Evolutionary conservation across 2,329 filamentous ascomycete genomes (phyloP).

Genomic region (Botrytis medusae): DNA sequence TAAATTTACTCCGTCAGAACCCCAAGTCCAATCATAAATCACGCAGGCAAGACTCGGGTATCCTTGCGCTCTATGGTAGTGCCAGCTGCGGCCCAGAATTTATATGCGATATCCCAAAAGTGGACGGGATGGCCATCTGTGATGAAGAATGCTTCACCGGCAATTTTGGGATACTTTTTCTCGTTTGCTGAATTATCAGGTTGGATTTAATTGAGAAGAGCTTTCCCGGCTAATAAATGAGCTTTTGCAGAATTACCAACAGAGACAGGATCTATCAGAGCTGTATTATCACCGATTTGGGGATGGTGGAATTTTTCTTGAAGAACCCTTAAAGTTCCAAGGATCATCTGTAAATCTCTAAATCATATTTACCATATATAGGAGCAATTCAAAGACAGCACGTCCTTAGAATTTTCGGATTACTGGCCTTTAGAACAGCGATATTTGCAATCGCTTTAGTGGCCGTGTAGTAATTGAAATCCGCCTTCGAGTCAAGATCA

Average conservation of each 20-base stretch:
- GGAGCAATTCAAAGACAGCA: not conserved
- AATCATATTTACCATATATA: not conserved
- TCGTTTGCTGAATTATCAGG: not conserved
- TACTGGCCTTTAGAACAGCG: not conserved
- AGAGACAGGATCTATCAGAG: not conserved
- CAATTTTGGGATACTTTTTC: constrained; percentile 26
- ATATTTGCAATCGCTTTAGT: not conserved
- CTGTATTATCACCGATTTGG: not conserved
- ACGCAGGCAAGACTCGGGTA: constrained; percentile 16
- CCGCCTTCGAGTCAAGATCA: not conserved
- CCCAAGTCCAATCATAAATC: constrained; percentile 6
- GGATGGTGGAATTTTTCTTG: not conserved
- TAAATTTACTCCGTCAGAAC: constrained; percentile 20
- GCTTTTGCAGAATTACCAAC: not conserved
- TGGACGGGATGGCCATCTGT: constrained; percentile 39
- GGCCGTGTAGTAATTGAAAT: not conserved
- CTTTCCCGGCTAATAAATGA: not conserved
- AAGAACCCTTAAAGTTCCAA: not conserved
- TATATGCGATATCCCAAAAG: constrained; percentile 38
- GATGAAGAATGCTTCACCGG: constrained; percentile 43
- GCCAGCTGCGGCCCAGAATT: constrained; percentile 14
- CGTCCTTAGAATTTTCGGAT: not conserved
- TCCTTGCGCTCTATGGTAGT: constrained; percentile 19
- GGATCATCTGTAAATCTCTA: not conserved
- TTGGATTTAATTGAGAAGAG: not conserved